Conservation (phyloP, 768 basidiomycete genomes). For the Suillus decipiens region DNA sequence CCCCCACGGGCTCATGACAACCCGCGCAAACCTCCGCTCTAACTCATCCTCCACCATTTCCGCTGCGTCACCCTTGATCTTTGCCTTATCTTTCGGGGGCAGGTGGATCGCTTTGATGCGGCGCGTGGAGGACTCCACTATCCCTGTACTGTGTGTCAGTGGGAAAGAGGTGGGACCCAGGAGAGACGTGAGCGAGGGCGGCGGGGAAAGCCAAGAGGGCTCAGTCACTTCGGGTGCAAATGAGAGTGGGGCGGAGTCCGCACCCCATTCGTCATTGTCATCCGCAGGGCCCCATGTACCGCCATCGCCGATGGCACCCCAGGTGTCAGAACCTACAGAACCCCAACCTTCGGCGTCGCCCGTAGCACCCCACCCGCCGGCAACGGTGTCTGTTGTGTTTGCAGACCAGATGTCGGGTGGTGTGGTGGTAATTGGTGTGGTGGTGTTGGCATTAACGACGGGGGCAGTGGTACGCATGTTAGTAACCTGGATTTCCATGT, state of each 20-base stretch:
- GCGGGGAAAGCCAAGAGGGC: slow-evolving; percentile 28
- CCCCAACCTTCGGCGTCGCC: slow-evolving; percentile 7
- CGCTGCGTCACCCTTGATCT: slow-evolving; percentile 1
- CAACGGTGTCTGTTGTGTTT: slow-evolving; percentile 5
- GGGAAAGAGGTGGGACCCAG: slow-evolving; percentile 61
- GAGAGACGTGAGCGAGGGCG: slow-evolving; percentile 36
- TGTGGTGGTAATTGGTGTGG: neutral
- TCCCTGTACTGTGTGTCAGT: slow-evolving; percentile 60
- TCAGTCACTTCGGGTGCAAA: slow-evolving; percentile 19
- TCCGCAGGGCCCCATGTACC: slow-evolving; percentile 16
- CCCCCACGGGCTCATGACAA: slow-evolving; percentile 59
- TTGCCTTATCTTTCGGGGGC: slow-evolving; percentile 32
- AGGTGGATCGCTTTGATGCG: slow-evolving; percentile 49
- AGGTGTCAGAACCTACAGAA: slow-evolving; percentile 10
- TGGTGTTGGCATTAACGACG: neutral
- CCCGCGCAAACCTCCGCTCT: slow-evolving; percentile 45
- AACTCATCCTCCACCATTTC: slow-evolving; percentile 48
- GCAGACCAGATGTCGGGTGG: slow-evolving; percentile 6
- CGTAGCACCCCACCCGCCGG: slow-evolving; percentile 18
- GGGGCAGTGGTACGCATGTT: neutral
- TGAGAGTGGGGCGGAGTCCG: slow-evolving; percentile 5
- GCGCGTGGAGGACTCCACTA: slow-evolving; percentile 68
- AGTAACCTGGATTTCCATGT: slow-evolving; percentile 20
- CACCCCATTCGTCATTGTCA: slow-evolving; percentile 16
- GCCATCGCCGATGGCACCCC: slow-evolving; percentile 14